Evolutionary conservation across 805 yeast genomes (phyloP).

Genomic region (Myxozyma nipponensis): DNA sequence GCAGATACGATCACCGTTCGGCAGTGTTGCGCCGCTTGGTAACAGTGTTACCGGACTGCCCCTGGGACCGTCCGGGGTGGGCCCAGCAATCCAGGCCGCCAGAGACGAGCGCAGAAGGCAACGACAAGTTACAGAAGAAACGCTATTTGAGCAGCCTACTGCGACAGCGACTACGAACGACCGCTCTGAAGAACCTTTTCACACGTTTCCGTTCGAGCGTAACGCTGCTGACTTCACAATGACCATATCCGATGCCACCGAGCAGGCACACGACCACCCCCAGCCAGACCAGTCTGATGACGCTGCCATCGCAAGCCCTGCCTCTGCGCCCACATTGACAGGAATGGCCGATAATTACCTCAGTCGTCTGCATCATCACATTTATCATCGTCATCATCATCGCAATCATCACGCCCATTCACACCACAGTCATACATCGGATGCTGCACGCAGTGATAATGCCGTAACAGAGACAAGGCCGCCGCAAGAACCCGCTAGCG

Average conservation of each 20-base stretch:
- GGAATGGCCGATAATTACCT: conserved; percentile 7
- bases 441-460: conserved; percentile 2
- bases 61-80: background rate
- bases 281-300: background rate
- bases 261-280: too few species aligned
- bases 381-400: conserved; percentile 18
- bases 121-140: background rate
- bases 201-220: background rate
- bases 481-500: background rate
- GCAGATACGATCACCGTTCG: background rate
- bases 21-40: background rate
- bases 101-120: background rate
- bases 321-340: background rate
- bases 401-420: conserved; percentile 14
- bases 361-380: conserved; percentile 15
- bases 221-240: background rate
- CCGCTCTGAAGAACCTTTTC: background rate
- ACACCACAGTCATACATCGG: conserved; percentile 1
- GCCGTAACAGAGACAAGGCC: background rate
- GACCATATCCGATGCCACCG: background rate
- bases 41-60: too few species aligned
- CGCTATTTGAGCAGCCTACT: background rate
- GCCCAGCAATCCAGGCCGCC: background rate
- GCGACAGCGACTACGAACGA: background rate
- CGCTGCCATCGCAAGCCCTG: conserved; percentile 2